Evolutionary conservation across 2,329 filamentous ascomycete species (phyloP), one percentile per base, ranked within the genome.

Genomic region (Colletotrichum spinosum): DNA sequence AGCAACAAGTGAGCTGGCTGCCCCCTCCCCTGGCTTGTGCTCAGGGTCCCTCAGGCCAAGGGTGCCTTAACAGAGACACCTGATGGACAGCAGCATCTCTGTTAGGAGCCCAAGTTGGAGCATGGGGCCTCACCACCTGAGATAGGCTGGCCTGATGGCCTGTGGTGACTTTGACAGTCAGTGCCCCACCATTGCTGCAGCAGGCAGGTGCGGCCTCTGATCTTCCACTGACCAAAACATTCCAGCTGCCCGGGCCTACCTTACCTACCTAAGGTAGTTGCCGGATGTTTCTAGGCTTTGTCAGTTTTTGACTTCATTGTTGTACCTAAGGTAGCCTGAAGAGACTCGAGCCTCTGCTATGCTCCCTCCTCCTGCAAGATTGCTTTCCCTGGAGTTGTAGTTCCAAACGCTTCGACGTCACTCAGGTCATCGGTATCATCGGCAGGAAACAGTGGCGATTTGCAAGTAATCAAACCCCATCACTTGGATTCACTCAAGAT

Each of bases 401-500:
- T 44, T 56, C 41, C 58, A 46, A 58, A 4, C 4, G 25, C 25
- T 25, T 25, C 25, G 25, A 25, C 25, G 4, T 25, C 25, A 25
- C 25, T 25, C 25, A 25, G 25, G 25, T 25, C 25, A 25, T 25
- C 25, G 25, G 25, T 25, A 25, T 25, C 25, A 25, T 25, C 25
- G 25, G 54, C 44, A 45, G 59, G 37, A 60, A 46, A 59, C 37
- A 6, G 38, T 65, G 44, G 60, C 50, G 41, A 53, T 37, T 37
- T 64, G 63, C 60, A 68, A 62, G 68, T 65, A 70, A 60, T 54
- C 57, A 51, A 51, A 45, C 58, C 56, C 55, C 59, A 38, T 53
- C 51, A 63, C 57, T 54, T 45, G 52, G 39, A 38, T 53, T 42
- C 62, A 59, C 46, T 58, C 56, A 79, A 75, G 75, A 88, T 88